A percentile compares a stretch with the other conserved stretches of the same genome.
phyloP scores from a whole-genome alignment of 202 grass and related monocot genomes.

The Elaeis oleifera region DNA sequence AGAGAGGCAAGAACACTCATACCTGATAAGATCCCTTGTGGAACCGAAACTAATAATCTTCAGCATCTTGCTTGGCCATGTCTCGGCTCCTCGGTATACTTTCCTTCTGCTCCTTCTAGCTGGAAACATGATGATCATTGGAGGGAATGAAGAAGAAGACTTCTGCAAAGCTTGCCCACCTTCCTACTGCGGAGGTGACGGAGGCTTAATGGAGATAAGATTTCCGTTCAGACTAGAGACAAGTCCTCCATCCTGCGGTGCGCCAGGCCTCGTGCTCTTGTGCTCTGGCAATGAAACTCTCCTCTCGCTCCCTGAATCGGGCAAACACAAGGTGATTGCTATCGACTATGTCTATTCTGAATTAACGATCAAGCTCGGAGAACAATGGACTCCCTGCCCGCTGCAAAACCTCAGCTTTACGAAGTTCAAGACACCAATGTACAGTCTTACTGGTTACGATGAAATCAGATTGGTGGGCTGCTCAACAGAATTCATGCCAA shows the following conservation, averaged over 20 bases:
- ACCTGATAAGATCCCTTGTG: too few species aligned
- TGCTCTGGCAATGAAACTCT: conserved; percentile 33
- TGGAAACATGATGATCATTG: too few species aligned
- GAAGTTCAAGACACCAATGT: conserved; percentile 27
- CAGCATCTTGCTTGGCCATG: too few species aligned
- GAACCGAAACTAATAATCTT: too few species aligned
- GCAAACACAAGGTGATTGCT: conserved; percentile 10
- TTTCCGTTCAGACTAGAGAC: conserved; percentile 28
- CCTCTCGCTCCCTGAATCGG: conserved; percentile 15
- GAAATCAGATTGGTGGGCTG: too few species aligned
- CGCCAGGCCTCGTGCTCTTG: conserved; percentile 9
- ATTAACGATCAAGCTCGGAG: conserved; percentile 2
- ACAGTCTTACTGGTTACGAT: not conserved
- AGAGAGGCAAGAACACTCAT: too few species aligned
- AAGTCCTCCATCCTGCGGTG: conserved; percentile 18
- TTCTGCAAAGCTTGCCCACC: conserved; percentile 27
- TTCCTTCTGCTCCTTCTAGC: too few species aligned
- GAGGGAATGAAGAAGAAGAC: conserved; percentile 4
- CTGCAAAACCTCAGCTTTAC: conserved; percentile 8
- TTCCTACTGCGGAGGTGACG: conserved; percentile 5
- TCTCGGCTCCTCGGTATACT: too few species aligned
- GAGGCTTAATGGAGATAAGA: conserved; percentile 25
- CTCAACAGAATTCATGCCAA: conserved; percentile 3
- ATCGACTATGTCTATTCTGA: conserved; percentile 7
- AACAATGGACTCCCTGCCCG: conserved; percentile 16